Conservation (phyloP, 2,329 filamentous ascomycete genomes). For the Eutypa lata region DNA sequence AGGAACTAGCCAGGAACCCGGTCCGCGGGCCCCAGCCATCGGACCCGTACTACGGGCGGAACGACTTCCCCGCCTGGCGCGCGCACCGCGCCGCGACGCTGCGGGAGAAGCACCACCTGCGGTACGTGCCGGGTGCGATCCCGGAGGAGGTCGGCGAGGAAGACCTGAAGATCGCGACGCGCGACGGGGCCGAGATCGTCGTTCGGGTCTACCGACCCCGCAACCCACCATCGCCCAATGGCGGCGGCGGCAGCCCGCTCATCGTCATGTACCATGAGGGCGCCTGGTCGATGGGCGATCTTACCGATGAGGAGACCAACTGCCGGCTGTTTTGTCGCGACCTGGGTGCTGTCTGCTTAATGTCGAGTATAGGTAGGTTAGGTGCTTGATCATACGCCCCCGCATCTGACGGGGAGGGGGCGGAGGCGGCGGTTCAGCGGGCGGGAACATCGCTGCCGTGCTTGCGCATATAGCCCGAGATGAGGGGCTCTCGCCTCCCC, state of each 20-base stretch:
- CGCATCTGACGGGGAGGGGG: no score
- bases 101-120: constrained; percentile 24
- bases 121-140: constrained; percentile 22
- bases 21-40: constrained; percentile 17
- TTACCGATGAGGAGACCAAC: constrained; percentile 29
- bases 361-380: constrained; percentile 35
- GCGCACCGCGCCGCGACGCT: constrained; percentile 21
- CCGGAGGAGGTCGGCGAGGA: constrained; percentile 23
- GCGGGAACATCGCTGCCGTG: constrained; percentile 37
- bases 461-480: constrained; percentile 38
- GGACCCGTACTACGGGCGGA: constrained; percentile 19
- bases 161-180: constrained; percentile 29
- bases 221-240: no score
- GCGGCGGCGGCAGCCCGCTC: constrained; percentile 20
- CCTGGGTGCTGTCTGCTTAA: constrained; percentile 38
- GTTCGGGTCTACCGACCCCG: constrained; percentile 32
- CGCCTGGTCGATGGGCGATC: constrained; percentile 30
- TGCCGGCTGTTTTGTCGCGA: constrained; percentile 29
- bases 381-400: constrained; percentile 3
- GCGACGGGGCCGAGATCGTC: constrained; percentile 29
- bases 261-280: constrained; percentile 34
- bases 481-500: constrained; percentile 35
- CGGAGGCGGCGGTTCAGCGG: constrained; percentile 47
- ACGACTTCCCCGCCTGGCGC: constrained; percentile 14
- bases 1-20: constrained; percentile 17